Base-by-base conservation (phyloP, 805 yeast species). In the Phaffomyces antillensis region DNA sequence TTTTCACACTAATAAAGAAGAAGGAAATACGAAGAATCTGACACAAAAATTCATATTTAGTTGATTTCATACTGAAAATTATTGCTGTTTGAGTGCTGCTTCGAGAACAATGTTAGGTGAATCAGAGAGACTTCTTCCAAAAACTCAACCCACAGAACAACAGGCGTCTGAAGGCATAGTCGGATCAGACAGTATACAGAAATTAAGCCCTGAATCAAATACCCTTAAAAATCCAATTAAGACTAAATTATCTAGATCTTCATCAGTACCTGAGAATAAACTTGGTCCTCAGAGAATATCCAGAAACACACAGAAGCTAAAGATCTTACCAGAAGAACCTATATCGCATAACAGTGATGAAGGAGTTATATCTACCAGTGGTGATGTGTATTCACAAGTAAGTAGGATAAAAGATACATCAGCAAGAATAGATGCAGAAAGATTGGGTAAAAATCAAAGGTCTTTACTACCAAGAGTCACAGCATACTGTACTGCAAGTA, bases 401-500 rank as follows among this genome's bases (percentile, higher is more conserved):
- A 76, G 81, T 44, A 74, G 84, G 49, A 90, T 90, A 51, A 87
- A 83, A 31, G 97, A 91, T 52, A 74, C 84, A 18, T 83, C 93
- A 1, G 97, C 97, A 1, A 72, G 97, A 53, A 83, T 81, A 52
- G 98, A 91, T 68, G 98, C 99, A 0, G 96, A 90, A 60, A 78
- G 90, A 41, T 69, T 93, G 46, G 96, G 96, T 4, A 93, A 90
- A 61, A 64, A 66, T 32, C 72, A 71, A 50, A 69, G 98, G 49
- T 84, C 84, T 31, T 66, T 88, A 49, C 72, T 93, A 45, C 98
- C 99, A 4, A 71, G 99, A 49, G 96, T 90, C 2, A 91, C 98
- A 0, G 96, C 96, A 3, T 93, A 89, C 61, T 91, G 98, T 65
- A 91, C 98, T 0, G 89, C 97, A 25, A 90, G 96, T 28, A 80